Conservation (phyloP, 2,329 filamentous ascomycete genomes). For the Pyrenophora tritici-repentis region DNA sequence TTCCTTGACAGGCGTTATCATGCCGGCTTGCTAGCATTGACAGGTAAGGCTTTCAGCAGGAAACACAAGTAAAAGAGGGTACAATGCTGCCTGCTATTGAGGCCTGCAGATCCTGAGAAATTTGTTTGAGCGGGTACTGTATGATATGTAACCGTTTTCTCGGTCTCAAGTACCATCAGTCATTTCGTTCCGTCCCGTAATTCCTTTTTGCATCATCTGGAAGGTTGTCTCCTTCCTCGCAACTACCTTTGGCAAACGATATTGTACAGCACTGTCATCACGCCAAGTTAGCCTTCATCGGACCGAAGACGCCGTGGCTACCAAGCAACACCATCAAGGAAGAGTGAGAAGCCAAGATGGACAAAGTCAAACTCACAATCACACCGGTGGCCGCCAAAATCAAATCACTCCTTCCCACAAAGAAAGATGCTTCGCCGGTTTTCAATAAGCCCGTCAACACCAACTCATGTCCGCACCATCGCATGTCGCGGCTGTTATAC, state of each 20-base stretch:
- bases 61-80: slow-evolving; percentile 25
- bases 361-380: slow-evolving; percentile 13
- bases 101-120: slow-evolving; percentile 14
- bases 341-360: slow-evolving; percentile 11
- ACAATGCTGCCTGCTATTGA: slow-evolving; percentile 29
- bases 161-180: not conserved
- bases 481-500: slow-evolving; percentile 28
- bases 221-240: not conserved
- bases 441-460: slow-evolving; percentile 16
- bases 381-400: slow-evolving; percentile 18
- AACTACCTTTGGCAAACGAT: not conserved
- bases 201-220: not conserved
- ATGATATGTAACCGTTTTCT: slow-evolving; percentile 24
- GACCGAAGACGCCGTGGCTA: no score
- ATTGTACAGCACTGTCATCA: no score
- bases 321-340: no score
- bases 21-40: slow-evolving; percentile 40
- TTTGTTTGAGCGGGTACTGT: not conserved
- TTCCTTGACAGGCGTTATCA: slow-evolving; percentile 17
- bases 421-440: slow-evolving; percentile 11
- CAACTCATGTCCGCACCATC: slow-evolving; percentile 22
- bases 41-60: slow-evolving; percentile 11
- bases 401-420: slow-evolving; percentile 16
- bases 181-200: not conserved
- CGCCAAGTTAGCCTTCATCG: no score